A percentile compares a stretch with the other conserved stretches of the same genome.
Conservation (phyloP, 805 yeast species). For the Yamadazyma ubonensis region DNA sequence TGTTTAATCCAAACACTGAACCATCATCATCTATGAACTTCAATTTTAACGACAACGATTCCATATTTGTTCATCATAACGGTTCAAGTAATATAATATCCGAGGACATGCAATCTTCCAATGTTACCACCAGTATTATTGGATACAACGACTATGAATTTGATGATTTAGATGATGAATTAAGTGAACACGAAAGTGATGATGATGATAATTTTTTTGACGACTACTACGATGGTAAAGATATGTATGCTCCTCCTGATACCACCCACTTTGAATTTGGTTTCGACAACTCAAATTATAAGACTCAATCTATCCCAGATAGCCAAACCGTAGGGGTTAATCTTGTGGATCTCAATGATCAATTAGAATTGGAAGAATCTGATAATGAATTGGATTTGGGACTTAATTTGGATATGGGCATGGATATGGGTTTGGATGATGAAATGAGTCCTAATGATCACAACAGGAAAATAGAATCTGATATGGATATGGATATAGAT, state of each 20-base stretch:
- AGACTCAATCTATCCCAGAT: background rate
- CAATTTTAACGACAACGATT: constrained; percentile 27
- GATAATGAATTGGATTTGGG: constrained; percentile 5
- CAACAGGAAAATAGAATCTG: constrained; percentile 9
- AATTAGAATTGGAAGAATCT: background rate
- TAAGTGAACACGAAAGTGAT: constrained; percentile 13
- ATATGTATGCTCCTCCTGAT: constrained; percentile 27
- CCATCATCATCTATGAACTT: constrained; percentile 38
- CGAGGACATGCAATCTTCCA: constrained; percentile 7
- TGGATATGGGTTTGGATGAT: constrained; percentile 3
- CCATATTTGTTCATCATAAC: constrained; percentile 26
- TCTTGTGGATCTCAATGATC: constrained; percentile 8
- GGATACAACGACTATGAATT: constrained; percentile 37
- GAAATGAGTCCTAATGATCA: background rate
- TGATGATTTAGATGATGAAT: constrained; percentile 13
- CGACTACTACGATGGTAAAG: constrained; percentile 31
- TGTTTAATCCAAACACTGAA: constrained; percentile 42
- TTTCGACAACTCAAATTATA: constrained; percentile 21
- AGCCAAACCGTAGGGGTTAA: constrained; percentile 4
- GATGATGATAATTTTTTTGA: constrained; percentile 35
- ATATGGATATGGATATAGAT: constrained; percentile 13
- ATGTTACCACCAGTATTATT: constrained; percentile 12
- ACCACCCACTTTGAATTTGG: background rate
- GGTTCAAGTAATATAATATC: constrained; percentile 10
- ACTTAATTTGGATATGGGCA: constrained; percentile 12